Conservation (phyloP, 495 filamentous ascomycete genomes). For the Neurospora terricola region DNA sequence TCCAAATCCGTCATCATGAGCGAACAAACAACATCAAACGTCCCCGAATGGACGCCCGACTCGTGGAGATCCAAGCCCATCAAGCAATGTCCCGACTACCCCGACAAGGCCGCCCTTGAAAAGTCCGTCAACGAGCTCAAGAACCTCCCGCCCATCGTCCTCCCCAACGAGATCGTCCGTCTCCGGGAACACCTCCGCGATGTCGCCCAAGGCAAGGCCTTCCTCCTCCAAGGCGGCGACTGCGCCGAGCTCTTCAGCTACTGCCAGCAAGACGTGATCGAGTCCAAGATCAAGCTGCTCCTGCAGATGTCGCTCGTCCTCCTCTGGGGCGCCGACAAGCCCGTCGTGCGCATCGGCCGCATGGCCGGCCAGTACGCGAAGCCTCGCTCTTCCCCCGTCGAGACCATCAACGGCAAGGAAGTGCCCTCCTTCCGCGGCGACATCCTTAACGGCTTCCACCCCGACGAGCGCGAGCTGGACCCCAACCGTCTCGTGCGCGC, state of each 20-base stretch:
- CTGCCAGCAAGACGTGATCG: slow-evolving; percentile 79
- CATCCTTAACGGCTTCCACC: slow-evolving; percentile 81
- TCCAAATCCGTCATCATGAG: slow-evolving; percentile 4
- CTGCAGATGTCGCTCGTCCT: slow-evolving; percentile 93
- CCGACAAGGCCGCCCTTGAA: slow-evolving; percentile 52
- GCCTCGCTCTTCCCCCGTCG: slow-evolving; percentile 79
- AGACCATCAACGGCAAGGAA: slow-evolving; percentile 66
- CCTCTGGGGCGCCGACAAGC: slow-evolving; percentile 82
- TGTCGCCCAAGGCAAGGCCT: slow-evolving; percentile 85
- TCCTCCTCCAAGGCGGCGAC: slow-evolving; percentile 92
- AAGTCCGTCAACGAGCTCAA: slow-evolving; percentile 61
- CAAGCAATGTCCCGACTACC: slow-evolving; percentile 79
- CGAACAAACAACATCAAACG: background rate
- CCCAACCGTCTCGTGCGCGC: slow-evolving; percentile 76
- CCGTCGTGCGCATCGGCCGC: slow-evolving; percentile 85
- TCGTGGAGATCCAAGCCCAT: slow-evolving; percentile 89
- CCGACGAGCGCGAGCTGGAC: slow-evolving; percentile 63
- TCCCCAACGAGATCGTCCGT: slow-evolving; percentile 71
- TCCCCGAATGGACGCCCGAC: slow-evolving; percentile 41
- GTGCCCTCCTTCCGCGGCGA: slow-evolving; percentile 90
- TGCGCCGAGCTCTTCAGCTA: slow-evolving; percentile 97
- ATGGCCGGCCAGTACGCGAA: slow-evolving; percentile 98
- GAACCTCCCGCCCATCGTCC: slow-evolving; percentile 79
- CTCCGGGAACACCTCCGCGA: slow-evolving; percentile 69
- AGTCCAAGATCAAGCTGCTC: slow-evolving; percentile 91